Conservation (phyloP, 306 rosid species). For the Vigna unguiculata region DNA sequence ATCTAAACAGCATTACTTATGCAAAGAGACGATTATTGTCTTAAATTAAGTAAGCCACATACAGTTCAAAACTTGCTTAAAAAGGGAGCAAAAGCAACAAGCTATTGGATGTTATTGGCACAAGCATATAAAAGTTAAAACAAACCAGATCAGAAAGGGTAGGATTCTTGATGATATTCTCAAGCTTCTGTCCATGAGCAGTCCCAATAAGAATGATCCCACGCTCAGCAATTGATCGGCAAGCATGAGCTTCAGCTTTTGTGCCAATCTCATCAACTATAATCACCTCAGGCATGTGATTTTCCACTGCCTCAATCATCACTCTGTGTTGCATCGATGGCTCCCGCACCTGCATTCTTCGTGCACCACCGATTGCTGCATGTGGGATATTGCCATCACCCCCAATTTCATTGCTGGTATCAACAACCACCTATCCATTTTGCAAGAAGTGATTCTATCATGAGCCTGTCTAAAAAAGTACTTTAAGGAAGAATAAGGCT, state of each 20-base stretch:
- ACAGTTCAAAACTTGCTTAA: slow-evolving; percentile 16
- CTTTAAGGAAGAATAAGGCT: background rate
- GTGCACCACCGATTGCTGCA: slow-evolving; percentile 72
- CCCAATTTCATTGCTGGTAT: slow-evolving; percentile 82
- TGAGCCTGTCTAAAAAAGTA: slow-evolving; percentile 31
- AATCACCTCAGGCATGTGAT: slow-evolving; percentile 82
- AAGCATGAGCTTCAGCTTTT: slow-evolving; percentile 73
- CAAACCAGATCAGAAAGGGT: slow-evolving; percentile 73
- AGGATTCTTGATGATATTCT: slow-evolving; percentile 68
- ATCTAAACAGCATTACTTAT: background rate
- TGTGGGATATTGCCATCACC: slow-evolving; percentile 82
- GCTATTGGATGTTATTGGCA: slow-evolving; percentile 7
- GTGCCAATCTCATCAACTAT: slow-evolving; percentile 82
- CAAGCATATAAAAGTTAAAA: slow-evolving; percentile 43
- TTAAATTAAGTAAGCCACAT: slow-evolving; percentile 3
- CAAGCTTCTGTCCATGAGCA: slow-evolving; percentile 72
- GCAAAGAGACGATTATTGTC: background rate
- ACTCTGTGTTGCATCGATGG: slow-evolving; percentile 74
- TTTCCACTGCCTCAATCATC: slow-evolving; percentile 82
- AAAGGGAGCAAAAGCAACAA: slow-evolving; percentile 13
- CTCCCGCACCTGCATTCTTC: slow-evolving; percentile 76
- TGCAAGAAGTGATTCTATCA: slow-evolving; percentile 31
- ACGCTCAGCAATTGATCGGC: slow-evolving; percentile 72
- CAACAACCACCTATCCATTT: slow-evolving; percentile 65
- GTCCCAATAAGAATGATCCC: slow-evolving; percentile 82